Evolutionary conservation across 164 flowering plant genomes (phyloP).

Genomic region (Vitis vinifera): ASM3070453v1 NC_081809.1:872501-873000

Average conservation of each 20-base stretch:
- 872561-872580: constrained; percentile 82
- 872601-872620: constrained; percentile 54
- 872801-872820: constrained; percentile 3
- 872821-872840: background rate
- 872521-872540: constrained; percentile 73
- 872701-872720: constrained; percentile 85
- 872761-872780: constrained; percentile 83
- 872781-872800: constrained; percentile 84
- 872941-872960: too few relatives aligned
- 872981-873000: too few relatives aligned
- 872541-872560: constrained; percentile 71
- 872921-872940: too few relatives aligned
- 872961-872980: too few relatives aligned
- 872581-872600: constrained; percentile 83
- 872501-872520: constrained; percentile 11
- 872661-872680: constrained; percentile 68
- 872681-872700: constrained; percentile 82
- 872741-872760: constrained; percentile 79
- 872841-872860: too few relatives aligned
- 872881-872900: too few relatives aligned
- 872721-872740: constrained; percentile 82
- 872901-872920: too few relatives aligned
- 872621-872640: constrained; percentile 63
- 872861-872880: too few relatives aligned
- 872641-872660: constrained; percentile 59